These are phyloP conservation scores for Epicoccum sorghinum DNA, from an alignment of 2,329 filamentous ascomycete genomes.

Conservation along the genomic window DNA sequence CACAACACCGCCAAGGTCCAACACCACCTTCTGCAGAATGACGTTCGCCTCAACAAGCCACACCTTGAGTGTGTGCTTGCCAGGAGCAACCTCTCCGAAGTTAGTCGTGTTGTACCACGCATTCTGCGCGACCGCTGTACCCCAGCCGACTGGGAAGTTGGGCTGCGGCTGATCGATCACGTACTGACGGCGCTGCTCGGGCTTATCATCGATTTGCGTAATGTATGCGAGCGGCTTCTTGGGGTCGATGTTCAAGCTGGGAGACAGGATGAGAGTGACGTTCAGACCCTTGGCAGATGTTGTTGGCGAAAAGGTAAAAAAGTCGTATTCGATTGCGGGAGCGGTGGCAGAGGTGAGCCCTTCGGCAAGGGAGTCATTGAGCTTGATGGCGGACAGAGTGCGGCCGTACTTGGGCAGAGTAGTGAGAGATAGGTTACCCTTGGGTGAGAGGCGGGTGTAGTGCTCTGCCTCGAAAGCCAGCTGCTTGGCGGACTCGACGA, in stretches of 20 bases:
- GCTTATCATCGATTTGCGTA: constrained; percentile 53
- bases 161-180: constrained; percentile 51
- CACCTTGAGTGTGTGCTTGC: constrained; percentile 52
- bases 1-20: constrained; percentile 44
- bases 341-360: constrained; percentile 35
- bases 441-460: constrained; percentile 40
- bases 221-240: constrained; percentile 58
- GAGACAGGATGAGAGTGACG: constrained; percentile 51
- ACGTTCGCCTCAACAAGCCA: constrained; percentile 56
- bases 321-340: constrained; percentile 46
- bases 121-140: constrained; percentile 56
- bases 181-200: constrained; percentile 49
- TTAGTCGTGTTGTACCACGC: constrained; percentile 57
- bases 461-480: constrained; percentile 48
- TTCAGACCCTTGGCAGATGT: constrained; percentile 41
- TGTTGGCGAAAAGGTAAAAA: constrained; percentile 44
- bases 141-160: constrained; percentile 57
- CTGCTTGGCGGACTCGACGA: constrained; percentile 44
- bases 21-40: constrained; percentile 44
- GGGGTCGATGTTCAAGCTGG: constrained; percentile 59
- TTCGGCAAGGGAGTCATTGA: constrained; percentile 35
- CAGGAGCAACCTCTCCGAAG: constrained; percentile 38
- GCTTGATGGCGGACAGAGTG: constrained; percentile 44
- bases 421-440: constrained; percentile 35
- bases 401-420: constrained; percentile 45